Evolutionary conservation across 257 asterid genomes (phyloP).

Genomic region (Nicotiana knightiana): DNA sequence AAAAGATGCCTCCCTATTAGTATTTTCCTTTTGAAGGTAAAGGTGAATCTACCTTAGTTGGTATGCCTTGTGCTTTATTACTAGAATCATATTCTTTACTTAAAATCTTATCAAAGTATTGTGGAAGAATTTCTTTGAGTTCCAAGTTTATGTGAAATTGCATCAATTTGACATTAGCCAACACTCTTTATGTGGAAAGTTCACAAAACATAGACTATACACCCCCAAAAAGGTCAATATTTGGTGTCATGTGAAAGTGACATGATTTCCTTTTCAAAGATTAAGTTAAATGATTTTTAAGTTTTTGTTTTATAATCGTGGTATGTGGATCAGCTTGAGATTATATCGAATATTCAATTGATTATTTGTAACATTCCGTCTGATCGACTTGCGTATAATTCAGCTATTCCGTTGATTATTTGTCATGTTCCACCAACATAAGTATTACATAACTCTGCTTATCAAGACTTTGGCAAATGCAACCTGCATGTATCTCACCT

Average conservation of each 20-base stretch:
- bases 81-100: conserved; percentile 9
- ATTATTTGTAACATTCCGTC: too few species aligned
- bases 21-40: neutral
- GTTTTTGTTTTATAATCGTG: neutral
- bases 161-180: neutral
- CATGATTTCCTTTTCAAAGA: neutral
- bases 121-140: neutral
- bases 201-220: conserved; percentile 25
- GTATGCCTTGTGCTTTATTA: neutral
- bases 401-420: too few species aligned
- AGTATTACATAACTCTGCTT: too few species aligned
- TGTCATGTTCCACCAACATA: too few species aligned
- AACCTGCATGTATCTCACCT: too few species aligned
- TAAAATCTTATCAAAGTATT: conserved; percentile 1
- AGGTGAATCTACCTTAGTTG: neutral
- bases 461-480: too few species aligned
- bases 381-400: too few species aligned
- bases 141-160: conserved; percentile 6
- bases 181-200: neutral
- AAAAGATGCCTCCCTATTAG: neutral
- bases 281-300: neutral
- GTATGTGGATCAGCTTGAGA: fast-evolving
- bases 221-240: conserved; percentile 29
- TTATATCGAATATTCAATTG: neutral
- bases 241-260: conserved; percentile 9